Evolutionary conservation across 2,329 filamentous ascomycete genomes (phyloP), one percentile per base, ranked within the genome.

Genomic region (Aspergillus sergii): DNA sequence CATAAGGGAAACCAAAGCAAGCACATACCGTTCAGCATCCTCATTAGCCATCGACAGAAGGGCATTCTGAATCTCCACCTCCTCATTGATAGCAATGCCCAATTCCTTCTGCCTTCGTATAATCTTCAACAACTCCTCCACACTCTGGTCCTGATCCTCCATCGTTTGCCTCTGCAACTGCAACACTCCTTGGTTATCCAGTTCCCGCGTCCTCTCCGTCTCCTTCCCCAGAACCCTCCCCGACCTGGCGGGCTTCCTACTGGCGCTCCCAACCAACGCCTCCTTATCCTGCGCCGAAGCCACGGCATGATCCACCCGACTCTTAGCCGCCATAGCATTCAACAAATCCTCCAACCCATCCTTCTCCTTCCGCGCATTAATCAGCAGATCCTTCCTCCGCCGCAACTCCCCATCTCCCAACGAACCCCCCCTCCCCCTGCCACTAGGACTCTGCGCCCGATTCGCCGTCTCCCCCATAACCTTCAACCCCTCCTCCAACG

Each of bases 151-250:
- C 70, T 90, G 88, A 57, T 88, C 84, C 53, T 81, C 72, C 77
- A 90, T 89, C 61, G 87, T 83, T 69, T 88, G 85, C 67, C 84
- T 81, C 75, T 89, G 88, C 64, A 89, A 71, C 73, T 89, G 86
- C 68, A 90, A 66, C 16, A 90, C 85, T 0, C 87, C 87, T n/a
- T 84, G 77, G 65, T 90, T 89, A 72, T 89, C 88, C 65, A 89
- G 71, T 68, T 89, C 86, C 14, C 87, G 78, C 11, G 88, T 89
- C 45, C 83, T 80, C 65, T 87, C 84, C 0, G 87, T 90, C 76
- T 90, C 88, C 55, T 81, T 81, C 69, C 81, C 70, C 73, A 85
- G 51, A 69, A 87, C 66, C 66, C 86, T 61, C 75, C 87, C 69
- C 77, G 78, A 60, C 80, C 85, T 59, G 74, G 80, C 68, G 6